A percentile compares a stretch with the other conserved stretches of the same genome.
phyloP scores from a whole-genome alignment of 495 filamentous ascomycete genomes.

The Articulospora tetracladia region DNA sequence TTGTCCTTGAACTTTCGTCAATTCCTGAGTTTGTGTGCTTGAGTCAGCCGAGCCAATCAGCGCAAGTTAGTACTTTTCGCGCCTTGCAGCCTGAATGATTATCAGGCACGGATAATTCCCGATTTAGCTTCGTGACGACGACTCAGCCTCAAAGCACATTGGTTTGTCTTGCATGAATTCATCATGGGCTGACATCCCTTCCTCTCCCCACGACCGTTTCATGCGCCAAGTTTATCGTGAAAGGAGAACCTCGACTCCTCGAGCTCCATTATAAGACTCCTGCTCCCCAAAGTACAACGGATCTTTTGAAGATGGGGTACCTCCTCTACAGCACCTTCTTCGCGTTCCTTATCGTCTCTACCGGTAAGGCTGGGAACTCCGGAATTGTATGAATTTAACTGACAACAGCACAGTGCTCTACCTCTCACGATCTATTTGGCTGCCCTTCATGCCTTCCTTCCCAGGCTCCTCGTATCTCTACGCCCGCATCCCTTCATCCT shows the following conservation, averaged over 20 bases:
- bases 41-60: not conserved
- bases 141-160: not conserved
- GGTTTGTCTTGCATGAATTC: not conserved
- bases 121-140: not conserved
- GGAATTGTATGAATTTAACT: not conserved
- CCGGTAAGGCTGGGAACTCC: slow-evolving; percentile 38
- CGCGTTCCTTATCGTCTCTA: slow-evolving; percentile 55
- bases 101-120: not conserved
- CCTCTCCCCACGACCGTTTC: slow-evolving; percentile 3
- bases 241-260: not conserved
- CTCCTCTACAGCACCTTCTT: slow-evolving; percentile 73
- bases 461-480: slow-evolving; percentile 57
- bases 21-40: slow-evolving; percentile 1
- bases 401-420: slow-evolving; percentile 55
- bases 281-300: not conserved
- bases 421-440: slow-evolving; percentile 75
- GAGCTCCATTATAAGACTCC: slow-evolving; percentile 1
- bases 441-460: slow-evolving; percentile 48
- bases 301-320: slow-evolving; percentile 40
- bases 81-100: not conserved
- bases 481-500: slow-evolving; percentile 66
- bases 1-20: slow-evolving; percentile 22
- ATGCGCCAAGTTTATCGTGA: slow-evolving; percentile 1
- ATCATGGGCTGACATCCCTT: slow-evolving; percentile 12
- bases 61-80: not conserved